Evolutionary conservation across 805 yeast species (phyloP), one percentile per base, ranked within the genome.

Genomic region (Debaryomyces castellii): DNA sequence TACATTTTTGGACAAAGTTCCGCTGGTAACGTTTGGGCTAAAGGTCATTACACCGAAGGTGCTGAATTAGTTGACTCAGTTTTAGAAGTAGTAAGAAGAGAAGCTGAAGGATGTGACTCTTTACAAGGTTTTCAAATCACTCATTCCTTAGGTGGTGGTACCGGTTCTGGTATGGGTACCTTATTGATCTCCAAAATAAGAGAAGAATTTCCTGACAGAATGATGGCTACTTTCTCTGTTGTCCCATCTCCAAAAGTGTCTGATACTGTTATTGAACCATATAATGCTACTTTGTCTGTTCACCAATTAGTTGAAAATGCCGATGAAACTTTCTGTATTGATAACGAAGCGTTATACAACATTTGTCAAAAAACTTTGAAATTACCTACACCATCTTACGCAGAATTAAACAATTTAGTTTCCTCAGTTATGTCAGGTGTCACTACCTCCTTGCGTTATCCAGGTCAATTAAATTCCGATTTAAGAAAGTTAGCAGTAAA

Each of bases 111-210:
- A 36, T 83, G 95, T 67, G 97, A 90, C 66, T 85, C 95, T 51
- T 78, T 90, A 58, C 97, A 90, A 74, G 97, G 97, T 57, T 90
- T 90, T 82, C 97, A 90, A 73, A 85, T 90, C 63, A 71, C 77
- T 39, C 77, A 72, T 57, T 72, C 77, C 38, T 68, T 72, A 55
- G 77, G 77, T 57, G 77, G 97, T 71, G 97, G 97, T 76, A 90
- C 97, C 45, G 97, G 97, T 63, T 88, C 96, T 25, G 97, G 97
- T 69, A 83, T 90, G 89, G 97, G 97, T 65, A 90, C 97, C 38
- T 70, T 90, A 58, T 78, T 90, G 62, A 81, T 90, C 59, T 81
- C 90, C 49, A 85, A 85, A 64, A 86, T 90, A 62, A 82, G 91
- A 69, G 97, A 90, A 67, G 96, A 90, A 68, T 90, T 83, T 61